A percentile compares a stretch with the other conserved stretches of the same genome.
Conservation (phyloP, 2,329 filamentous ascomycete species). For the Magnaporthiopsis incrustans region DNA sequence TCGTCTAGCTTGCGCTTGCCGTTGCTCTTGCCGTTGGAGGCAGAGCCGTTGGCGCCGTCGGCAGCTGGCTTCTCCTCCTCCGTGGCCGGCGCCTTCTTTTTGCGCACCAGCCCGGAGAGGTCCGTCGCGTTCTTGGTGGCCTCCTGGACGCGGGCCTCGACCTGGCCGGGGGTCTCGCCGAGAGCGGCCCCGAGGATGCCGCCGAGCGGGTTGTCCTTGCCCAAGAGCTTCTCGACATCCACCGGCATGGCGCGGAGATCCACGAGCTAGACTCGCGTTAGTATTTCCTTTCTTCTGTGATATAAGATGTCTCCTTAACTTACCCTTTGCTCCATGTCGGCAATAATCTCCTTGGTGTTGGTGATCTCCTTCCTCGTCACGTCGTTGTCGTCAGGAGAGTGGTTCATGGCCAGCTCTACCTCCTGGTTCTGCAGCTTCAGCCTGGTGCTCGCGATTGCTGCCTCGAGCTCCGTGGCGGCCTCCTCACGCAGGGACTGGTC, state of each 20-base stretch:
- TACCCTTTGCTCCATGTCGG: slow-evolving; percentile 70
- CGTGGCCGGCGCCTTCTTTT: slow-evolving; percentile 34
- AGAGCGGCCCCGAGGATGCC: slow-evolving; percentile 57
- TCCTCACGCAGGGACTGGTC: slow-evolving; percentile 65
- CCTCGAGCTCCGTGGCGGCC: slow-evolving; percentile 62
- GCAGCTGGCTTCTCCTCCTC: slow-evolving; percentile 17
- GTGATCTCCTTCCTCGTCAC: slow-evolving; percentile 52
- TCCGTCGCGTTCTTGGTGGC: slow-evolving; percentile 69
- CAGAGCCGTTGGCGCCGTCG: slow-evolving; percentile 21
- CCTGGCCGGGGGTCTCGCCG: slow-evolving; percentile 52
- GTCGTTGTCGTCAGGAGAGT: slow-evolving; percentile 60
- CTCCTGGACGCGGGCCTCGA: slow-evolving; percentile 59
- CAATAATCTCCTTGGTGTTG: slow-evolving; percentile 70
- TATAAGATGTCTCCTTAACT: slow-evolving; percentile 21
- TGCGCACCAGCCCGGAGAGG: slow-evolving; percentile 65
- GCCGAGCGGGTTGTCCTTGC: slow-evolving; percentile 33
- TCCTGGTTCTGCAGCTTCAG: slow-evolving; percentile 65
- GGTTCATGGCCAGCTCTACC: slow-evolving; percentile 53
- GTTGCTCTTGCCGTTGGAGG: slow-evolving; percentile 31
- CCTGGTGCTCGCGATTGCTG: slow-evolving; percentile 65
- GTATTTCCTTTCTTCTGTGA: not conserved
- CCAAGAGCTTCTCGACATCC: slow-evolving; percentile 47
- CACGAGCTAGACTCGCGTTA: slow-evolving; percentile 39
- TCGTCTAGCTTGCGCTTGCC: slow-evolving; percentile 17
- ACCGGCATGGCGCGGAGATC: slow-evolving; percentile 60